Evolutionary conservation across 352 stramenopile species (phyloP).

Genomic region (Globisporangium rhizosaccharum): DNA sequence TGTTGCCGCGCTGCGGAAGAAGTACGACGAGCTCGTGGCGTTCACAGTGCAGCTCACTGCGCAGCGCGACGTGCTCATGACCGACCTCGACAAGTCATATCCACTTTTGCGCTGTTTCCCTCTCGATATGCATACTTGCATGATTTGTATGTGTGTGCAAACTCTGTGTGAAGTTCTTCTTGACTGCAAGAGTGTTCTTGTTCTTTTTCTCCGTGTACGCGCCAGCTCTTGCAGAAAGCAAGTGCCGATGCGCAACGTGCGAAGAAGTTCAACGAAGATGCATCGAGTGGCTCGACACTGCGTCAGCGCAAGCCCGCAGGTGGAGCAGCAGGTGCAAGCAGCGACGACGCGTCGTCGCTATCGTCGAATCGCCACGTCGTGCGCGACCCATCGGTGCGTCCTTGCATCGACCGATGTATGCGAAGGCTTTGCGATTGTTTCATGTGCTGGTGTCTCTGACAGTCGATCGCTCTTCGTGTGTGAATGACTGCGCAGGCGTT

Average conservation of each 20-base stretch:
- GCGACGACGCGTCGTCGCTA: constrained; percentile 23
- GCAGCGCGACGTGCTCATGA: constrained; percentile 81
- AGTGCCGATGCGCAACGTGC: constrained; percentile 52
- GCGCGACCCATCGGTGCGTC: constrained; percentile 57
- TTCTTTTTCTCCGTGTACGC: constrained; percentile 21
- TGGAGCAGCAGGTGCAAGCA: constrained; percentile 8
- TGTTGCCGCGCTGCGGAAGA: constrained; percentile 71
- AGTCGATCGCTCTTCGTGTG: neutral
- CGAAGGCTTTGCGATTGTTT: neutral
- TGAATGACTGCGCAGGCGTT: constrained; percentile 39
- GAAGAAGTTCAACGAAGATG: constrained; percentile 61
- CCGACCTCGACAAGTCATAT: constrained; percentile 72
- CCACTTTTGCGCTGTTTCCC: constrained; percentile 5
- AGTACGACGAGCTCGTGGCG: constrained; percentile 87
- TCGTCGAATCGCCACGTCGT: constrained; percentile 18
- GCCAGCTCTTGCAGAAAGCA: constrained; percentile 68
- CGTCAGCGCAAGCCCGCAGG: constrained; percentile 66
- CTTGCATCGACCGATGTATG: too few relatives aligned
- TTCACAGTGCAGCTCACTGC: constrained; percentile 87
- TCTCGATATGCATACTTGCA: neutral
- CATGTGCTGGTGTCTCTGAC: neutral
- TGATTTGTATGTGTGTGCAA: neutral
- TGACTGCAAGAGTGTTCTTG: neutral
- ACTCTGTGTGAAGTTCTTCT: neutral
- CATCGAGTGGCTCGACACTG: constrained; percentile 32